Conservation (phyloP, 2,329 filamentous ascomycete species). For the Dichotomopilus funicola region DNA sequence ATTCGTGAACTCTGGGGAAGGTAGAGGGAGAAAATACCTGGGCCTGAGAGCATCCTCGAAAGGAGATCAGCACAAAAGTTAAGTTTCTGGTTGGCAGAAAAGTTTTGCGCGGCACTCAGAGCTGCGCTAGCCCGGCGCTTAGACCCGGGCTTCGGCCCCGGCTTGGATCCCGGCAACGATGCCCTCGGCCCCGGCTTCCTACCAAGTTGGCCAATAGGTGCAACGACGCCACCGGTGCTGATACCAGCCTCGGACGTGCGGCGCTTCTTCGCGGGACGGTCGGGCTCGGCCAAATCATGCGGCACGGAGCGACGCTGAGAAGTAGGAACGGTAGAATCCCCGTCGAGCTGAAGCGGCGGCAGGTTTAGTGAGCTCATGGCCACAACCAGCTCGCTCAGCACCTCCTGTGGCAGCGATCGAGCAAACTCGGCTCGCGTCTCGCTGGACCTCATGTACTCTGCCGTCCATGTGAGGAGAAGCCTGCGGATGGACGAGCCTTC, state of each 20-base stretch:
- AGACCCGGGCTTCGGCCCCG: slow-evolving; percentile 25
- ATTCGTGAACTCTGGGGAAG: neutral
- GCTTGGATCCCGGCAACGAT: slow-evolving; percentile 27
- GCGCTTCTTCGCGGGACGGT: slow-evolving; percentile 36
- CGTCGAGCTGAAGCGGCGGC: slow-evolving; percentile 29
- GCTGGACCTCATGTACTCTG: slow-evolving; percentile 56
- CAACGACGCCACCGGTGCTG: slow-evolving; percentile 16
- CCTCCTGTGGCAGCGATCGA: slow-evolving; percentile 54
- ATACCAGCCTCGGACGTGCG: slow-evolving; percentile 33
- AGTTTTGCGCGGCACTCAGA: slow-evolving; percentile 27
- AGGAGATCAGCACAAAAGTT: slow-evolving; percentile 54
- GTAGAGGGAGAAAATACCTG: slow-evolving; percentile 35
- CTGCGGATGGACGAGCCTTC: slow-evolving; percentile 53
- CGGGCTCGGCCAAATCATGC: slow-evolving; percentile 31
- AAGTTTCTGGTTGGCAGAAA: slow-evolving; percentile 41
- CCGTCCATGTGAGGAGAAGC: slow-evolving; percentile 55
- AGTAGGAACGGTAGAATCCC: slow-evolving; percentile 8
- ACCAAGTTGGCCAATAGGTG: slow-evolving; percentile 22
- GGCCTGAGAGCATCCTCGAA: slow-evolving; percentile 54
- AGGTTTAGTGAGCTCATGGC: slow-evolving; percentile 52
- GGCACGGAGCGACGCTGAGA: slow-evolving; percentile 28
- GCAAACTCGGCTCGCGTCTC: slow-evolving; percentile 52
- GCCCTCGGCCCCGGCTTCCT: slow-evolving; percentile 22
- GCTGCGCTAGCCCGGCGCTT: slow-evolving; percentile 28
- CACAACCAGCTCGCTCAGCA: slow-evolving; percentile 56